A percentile compares a stretch with the other conserved stretches of the same genome.
These are phyloP conservation scores for Furcasterigmium furcatum DNA, from an alignment of 2,329 filamentous ascomycete species.

Conservation along the genomic window DNA sequence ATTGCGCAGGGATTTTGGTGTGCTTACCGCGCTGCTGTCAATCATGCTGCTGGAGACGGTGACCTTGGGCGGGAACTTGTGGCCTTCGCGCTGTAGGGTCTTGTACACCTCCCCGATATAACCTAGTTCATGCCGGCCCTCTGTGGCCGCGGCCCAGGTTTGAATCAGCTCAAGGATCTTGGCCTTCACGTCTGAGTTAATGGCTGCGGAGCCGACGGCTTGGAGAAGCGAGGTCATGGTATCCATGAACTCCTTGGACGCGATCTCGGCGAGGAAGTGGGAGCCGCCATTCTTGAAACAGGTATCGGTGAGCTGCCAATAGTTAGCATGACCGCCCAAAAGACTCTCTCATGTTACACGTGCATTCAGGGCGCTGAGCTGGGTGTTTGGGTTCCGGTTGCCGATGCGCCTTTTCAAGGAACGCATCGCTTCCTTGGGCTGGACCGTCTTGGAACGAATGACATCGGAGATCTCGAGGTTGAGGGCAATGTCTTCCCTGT, in stretches of 20 bases:
- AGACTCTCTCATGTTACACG: conserved; percentile 12
- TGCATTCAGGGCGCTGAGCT: conserved; percentile 91
- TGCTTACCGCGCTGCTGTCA: conserved; percentile 85
- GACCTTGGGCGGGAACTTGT: conserved; percentile 81
- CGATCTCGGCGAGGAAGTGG: conserved; percentile 93
- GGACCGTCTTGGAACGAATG: conserved; percentile 95
- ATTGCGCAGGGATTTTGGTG: not conserved
- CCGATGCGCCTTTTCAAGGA: conserved; percentile 91
- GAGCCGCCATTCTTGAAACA: conserved; percentile 97
- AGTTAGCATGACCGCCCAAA: not conserved
- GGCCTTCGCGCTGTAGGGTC: conserved; percentile 78
- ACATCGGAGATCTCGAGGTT: conserved; percentile 98
- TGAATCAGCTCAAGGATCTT: conserved; percentile 95
- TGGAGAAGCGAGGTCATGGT: conserved; percentile 89
- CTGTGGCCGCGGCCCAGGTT: conserved; percentile 85
- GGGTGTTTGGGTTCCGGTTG: conserved; percentile 96
- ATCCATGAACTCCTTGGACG: conserved; percentile 97
- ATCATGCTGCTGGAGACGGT: conserved; percentile 96
- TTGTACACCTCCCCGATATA: conserved; percentile 90
- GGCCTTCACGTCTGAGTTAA: conserved; percentile 80
- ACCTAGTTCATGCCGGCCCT: conserved; percentile 75
- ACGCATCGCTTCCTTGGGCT: conserved; percentile 97
- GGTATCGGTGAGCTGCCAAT: conserved; percentile 83
- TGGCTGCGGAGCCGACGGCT: conserved; percentile 67
- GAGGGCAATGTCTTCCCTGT: conserved; percentile 89